Conservation (phyloP, 768 basidiomycete genomes). For the Tulasnella sp. region DNA sequence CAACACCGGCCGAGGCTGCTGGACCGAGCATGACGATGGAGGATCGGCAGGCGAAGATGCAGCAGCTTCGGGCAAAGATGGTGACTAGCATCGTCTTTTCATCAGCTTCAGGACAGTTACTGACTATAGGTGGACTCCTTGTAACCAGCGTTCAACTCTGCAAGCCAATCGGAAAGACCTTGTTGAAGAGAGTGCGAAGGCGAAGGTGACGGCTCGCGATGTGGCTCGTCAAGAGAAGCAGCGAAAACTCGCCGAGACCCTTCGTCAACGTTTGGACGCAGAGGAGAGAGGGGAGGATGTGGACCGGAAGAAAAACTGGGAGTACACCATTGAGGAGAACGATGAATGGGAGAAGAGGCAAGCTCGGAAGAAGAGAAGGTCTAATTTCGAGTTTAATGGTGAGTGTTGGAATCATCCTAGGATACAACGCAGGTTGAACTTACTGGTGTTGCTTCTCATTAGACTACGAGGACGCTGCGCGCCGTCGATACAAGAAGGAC, state of each 20-base stretch:
- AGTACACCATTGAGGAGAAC: conserved; percentile 92
- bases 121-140: not conserved
- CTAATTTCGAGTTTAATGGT: conserved; percentile 92
- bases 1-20: conserved; percentile 33
- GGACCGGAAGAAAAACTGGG: conserved; percentile 89
- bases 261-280: conserved; percentile 82
- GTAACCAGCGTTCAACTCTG: conserved; percentile 62
- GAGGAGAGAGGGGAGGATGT: conserved; percentile 90
- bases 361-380: conserved; percentile 74
- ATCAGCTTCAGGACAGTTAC: not conserved
- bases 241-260: conserved; percentile 80
- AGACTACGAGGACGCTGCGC: conserved; percentile 90
- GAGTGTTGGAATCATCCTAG: conserved; percentile 34
- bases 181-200: conserved; percentile 76
- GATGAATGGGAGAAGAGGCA: conserved; percentile 93
- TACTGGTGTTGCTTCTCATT: conserved; percentile 3
- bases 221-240: conserved; percentile 81
- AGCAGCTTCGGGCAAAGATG: conserved; percentile 71
- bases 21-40: conserved; percentile 50
- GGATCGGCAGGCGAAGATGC: conserved; percentile 73
- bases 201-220: conserved; percentile 74
- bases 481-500: conserved; percentile 88
- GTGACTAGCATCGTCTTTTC: conserved; percentile 45
- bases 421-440: not conserved
- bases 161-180: conserved; percentile 82